Evolutionary conservation across 148 eudicot genomes (phyloP).

Genomic region (Drosera capensis): DNA sequence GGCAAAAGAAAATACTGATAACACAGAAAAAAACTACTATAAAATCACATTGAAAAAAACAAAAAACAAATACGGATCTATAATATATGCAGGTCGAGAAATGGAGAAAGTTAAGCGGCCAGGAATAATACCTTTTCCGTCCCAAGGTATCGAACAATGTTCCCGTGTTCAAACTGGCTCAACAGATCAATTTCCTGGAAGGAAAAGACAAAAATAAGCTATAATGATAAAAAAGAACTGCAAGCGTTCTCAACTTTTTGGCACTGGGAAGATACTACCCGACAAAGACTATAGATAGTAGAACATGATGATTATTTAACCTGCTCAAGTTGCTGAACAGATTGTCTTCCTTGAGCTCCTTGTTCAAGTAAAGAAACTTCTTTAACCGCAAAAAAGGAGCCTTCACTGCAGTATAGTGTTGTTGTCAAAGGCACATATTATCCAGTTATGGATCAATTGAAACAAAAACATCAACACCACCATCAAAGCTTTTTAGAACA

Average conservation of each 20-base stretch:
- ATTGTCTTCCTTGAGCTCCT: conserved; percentile 49
- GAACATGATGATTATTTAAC: conserved; percentile 13
- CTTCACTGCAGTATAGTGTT: conserved; percentile 33
- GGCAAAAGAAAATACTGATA: not conserved
- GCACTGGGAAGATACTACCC: not conserved
- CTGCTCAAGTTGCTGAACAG: conserved; percentile 67
- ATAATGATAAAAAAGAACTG: not conserved
- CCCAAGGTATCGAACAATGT: conserved; percentile 72
- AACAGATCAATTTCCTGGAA: conserved; percentile 65
- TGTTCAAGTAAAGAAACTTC: conserved; percentile 86
- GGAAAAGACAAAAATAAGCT: not conserved
- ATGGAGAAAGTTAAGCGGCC: not conserved
- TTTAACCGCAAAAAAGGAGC: conserved; percentile 67
- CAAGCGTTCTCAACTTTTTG: not conserved
- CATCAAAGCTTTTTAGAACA: too few relatives aligned
- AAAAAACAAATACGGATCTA: too few relatives aligned
- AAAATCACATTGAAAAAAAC: too few relatives aligned
- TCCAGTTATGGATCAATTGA: too few relatives aligned
- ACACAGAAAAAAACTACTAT: too few relatives aligned
- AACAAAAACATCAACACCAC: too few relatives aligned
- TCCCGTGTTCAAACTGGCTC: conserved; percentile 75
- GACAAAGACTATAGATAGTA: not conserved
- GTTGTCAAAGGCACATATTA: too few relatives aligned
- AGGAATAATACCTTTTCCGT: conserved; percentile 30
- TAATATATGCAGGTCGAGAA: not conserved